Percentiles rank a stretch among this genome's conserved stretches.
Conservation (phyloP, 805 yeast species). For the Starmerella sp. region DNA sequence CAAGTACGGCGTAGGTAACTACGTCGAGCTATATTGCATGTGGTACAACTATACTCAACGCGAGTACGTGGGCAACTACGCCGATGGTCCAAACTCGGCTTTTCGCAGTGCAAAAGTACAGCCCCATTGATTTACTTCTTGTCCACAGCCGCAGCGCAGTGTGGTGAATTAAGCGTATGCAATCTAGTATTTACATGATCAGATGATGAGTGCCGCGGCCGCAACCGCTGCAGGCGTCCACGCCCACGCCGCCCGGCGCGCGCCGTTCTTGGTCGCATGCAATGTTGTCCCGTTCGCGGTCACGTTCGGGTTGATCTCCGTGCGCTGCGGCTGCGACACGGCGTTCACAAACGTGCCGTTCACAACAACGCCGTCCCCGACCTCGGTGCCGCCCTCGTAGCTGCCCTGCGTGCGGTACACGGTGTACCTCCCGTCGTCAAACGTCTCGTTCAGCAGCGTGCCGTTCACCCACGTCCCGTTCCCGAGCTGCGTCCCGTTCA, state of each 20-base stretch:
- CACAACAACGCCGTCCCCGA: slow-evolving; percentile 1
- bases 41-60: too few species aligned
- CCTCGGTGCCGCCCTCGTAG: slow-evolving; percentile 6
- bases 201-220: not conserved
- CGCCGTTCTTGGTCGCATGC: not conserved
- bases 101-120: too few species aligned
- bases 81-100: too few species aligned
- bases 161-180: too few species aligned
- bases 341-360: slow-evolving; percentile 9
- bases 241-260: not conserved
- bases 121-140: too few species aligned
- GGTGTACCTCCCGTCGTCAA: not conserved
- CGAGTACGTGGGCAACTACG: too few species aligned
- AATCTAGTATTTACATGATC: not conserved
- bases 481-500: slow-evolving; percentile 6
- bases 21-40: too few species aligned
- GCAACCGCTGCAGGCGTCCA: not conserved
- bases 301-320: slow-evolving; percentile 8
- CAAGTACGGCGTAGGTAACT: too few species aligned
- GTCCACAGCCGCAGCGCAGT: too few species aligned
- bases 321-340: not conserved
- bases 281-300: slow-evolving; percentile 11
- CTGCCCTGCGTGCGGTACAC: not conserved
- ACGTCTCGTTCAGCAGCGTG: not conserved
- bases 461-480: slow-evolving; percentile 7